Conservation (phyloP, 2,329 filamentous ascomycete species). For the Bipolaris bicolor region DNA sequence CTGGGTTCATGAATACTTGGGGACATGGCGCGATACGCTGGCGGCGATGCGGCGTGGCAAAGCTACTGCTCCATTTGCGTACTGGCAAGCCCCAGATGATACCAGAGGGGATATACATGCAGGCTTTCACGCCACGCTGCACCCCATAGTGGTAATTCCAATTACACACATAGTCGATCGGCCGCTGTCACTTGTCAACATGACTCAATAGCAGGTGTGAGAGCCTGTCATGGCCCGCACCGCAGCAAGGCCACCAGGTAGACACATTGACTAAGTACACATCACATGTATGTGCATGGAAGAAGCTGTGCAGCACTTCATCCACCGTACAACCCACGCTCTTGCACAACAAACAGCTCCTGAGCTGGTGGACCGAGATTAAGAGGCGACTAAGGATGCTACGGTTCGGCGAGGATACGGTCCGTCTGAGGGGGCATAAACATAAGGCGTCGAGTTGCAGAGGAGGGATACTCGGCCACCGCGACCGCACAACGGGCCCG, state of each 20-base stretch:
- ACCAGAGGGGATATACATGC: slow-evolving; percentile 1
- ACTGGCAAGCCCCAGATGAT: not conserved
- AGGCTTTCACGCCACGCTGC: not conserved
- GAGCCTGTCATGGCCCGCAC: slow-evolving; percentile 4
- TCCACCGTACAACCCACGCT: not conserved
- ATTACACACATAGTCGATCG: slow-evolving; percentile 2
- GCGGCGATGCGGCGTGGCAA: not conserved
- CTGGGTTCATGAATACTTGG: slow-evolving; percentile 12
- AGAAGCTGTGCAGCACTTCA: not conserved
- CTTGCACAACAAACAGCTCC: not conserved
- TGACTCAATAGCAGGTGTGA: slow-evolving; percentile 21
- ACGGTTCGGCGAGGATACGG: slow-evolving; percentile 13
- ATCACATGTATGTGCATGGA: no score
- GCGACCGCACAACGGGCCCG: slow-evolving; percentile 13
- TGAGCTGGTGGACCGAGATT: not conserved
- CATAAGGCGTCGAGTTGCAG: slow-evolving; percentile 8
- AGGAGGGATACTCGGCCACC: slow-evolving; percentile 13
- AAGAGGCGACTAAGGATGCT: not conserved
- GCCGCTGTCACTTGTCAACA: slow-evolving; percentile 31
- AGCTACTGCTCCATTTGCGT: not conserved
- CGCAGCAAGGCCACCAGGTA: slow-evolving; percentile 6
- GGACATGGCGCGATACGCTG: slow-evolving; percentile 10
- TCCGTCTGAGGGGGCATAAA: slow-evolving; percentile 11
- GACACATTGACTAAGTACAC: no score
- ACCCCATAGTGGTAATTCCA: slow-evolving; percentile 2